A percentile compares a stretch with the other conserved stretches of the same genome.
Conservation (phyloP, 2,329 filamentous ascomycete genomes). For the Arthroderma sp. region DNA sequence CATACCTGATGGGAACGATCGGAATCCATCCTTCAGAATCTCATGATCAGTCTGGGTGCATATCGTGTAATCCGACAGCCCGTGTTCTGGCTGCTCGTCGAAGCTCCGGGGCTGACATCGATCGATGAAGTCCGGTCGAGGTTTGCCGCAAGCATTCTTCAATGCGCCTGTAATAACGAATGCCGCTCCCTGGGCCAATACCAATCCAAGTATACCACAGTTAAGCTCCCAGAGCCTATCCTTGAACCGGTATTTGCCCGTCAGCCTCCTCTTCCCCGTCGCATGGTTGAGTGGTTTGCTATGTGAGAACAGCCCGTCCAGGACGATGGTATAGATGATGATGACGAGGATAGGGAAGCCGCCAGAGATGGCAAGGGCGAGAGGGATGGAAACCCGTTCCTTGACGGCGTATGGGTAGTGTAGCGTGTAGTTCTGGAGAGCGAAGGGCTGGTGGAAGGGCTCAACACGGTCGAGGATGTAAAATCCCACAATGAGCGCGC, state of each 20-base stretch:
- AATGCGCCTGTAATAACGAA: conserved; percentile 47
- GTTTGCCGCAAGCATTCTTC: conserved; percentile 50
- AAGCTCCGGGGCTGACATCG: conserved; percentile 33
- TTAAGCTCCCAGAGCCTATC: conserved; percentile 52
- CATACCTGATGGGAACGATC: conserved; percentile 45
- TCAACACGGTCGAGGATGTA: conserved; percentile 42
- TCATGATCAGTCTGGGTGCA: conserved; percentile 40
- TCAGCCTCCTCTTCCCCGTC: conserved; percentile 28
- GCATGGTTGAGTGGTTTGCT: conserved; percentile 28
- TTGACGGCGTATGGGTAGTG: conserved; percentile 47
- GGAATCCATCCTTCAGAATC: conserved; percentile 48
- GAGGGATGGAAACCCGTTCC: conserved; percentile 42
- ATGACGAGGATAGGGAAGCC: conserved; percentile 42
- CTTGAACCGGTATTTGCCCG: conserved; percentile 41
- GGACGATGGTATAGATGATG: conserved; percentile 43
- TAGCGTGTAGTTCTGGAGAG: conserved; percentile 44
- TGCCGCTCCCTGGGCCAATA: conserved; percentile 42
- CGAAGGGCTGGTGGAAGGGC: conserved; percentile 48
- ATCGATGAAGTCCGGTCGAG: conserved; percentile 47
- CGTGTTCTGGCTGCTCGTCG: conserved; percentile 32
- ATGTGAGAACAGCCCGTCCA: conserved; percentile 49
- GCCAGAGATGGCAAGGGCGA: conserved; percentile 40
- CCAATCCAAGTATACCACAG: conserved; percentile 46
- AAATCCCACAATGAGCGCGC: conserved; percentile 41
- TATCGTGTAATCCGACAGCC: conserved; percentile 38